Conservation (phyloP, 169 alveolate species). For the Amoebophrya sp. region DNA sequence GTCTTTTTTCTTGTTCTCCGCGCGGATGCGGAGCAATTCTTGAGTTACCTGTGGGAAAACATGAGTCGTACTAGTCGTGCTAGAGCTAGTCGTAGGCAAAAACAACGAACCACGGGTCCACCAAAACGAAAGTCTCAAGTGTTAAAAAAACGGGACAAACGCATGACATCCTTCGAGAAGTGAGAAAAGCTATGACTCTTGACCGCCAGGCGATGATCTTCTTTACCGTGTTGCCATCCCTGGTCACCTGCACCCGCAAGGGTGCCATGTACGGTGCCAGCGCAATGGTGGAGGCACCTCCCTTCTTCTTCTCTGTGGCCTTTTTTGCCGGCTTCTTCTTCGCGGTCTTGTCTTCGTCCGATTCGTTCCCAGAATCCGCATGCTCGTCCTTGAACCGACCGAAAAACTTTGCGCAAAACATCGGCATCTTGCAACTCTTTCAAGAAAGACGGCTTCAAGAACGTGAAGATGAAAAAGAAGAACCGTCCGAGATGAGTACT, state of each 20-base stretch:
- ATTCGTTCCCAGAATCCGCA: not conserved
- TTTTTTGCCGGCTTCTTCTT: too few species aligned
- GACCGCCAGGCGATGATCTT: not conserved
- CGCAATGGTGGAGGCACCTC: not conserved
- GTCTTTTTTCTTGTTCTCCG: not conserved
- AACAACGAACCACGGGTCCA: not conserved
- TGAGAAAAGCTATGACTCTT: not conserved
- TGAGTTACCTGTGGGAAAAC: not conserved
- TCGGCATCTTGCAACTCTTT: not conserved
- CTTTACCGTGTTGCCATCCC: not conserved
- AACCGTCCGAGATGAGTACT: too few species aligned
- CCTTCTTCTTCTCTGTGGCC: too few species aligned
- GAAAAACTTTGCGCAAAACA: not conserved
- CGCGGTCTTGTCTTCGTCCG: not conserved
- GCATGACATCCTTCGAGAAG: not conserved
- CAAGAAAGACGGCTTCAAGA: too few species aligned
- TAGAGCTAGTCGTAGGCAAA: not conserved
- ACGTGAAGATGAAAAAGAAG: too few species aligned
- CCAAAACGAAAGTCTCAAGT: not conserved
- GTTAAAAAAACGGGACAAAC: not conserved
- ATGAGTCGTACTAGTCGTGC: not conserved
- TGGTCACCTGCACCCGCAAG: not conserved
- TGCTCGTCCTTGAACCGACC: constrained; percentile 26
- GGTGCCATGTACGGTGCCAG: not conserved
- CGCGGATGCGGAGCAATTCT: not conserved